phyloP scores from a whole-genome alignment of 2,329 filamentous ascomycete genomes.

The Ciborinia camelliae region DNA sequence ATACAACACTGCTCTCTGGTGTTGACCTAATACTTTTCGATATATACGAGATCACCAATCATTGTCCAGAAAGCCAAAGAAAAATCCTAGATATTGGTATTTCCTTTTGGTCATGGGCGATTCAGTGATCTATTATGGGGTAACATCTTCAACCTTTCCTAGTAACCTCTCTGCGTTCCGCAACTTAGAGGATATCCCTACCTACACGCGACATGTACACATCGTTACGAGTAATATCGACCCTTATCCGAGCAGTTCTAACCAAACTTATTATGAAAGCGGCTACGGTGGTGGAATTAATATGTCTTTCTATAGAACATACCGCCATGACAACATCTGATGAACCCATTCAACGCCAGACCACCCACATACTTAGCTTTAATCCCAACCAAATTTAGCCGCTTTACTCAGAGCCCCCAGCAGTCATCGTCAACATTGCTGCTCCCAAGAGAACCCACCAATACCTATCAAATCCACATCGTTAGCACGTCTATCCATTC shows the following conservation, averaged over 20 bases:
- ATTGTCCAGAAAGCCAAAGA: not conserved
- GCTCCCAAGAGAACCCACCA: slow-evolving; percentile 61
- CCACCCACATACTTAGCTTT: not conserved
- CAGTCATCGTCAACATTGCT: slow-evolving; percentile 52
- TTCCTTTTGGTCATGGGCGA: not conserved
- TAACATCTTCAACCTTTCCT: not conserved
- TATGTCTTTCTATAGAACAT: not conserved
- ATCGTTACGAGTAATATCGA: not conserved
- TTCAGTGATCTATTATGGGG: not conserved
- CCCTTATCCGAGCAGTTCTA: too few species aligned
- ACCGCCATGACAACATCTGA: not conserved
- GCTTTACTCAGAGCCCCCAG: slow-evolving; percentile 48
- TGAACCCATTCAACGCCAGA: not conserved
- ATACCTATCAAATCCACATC: slow-evolving; percentile 41
- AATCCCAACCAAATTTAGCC: not conserved
- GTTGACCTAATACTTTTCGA: not conserved
- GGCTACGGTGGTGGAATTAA: too few species aligned
- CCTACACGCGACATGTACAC: not conserved
- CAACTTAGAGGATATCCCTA: not conserved
- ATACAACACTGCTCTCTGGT: not conserved
- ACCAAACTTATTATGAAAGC: too few species aligned
- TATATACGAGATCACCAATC: not conserved
- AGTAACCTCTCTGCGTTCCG: not conserved
- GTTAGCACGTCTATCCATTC: not conserved
- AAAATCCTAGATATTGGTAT: not conserved